Evolutionary conservation across 371 early-diverging fungal species (phyloP).

Genomic region (Lichtheimia ornata): DNA sequence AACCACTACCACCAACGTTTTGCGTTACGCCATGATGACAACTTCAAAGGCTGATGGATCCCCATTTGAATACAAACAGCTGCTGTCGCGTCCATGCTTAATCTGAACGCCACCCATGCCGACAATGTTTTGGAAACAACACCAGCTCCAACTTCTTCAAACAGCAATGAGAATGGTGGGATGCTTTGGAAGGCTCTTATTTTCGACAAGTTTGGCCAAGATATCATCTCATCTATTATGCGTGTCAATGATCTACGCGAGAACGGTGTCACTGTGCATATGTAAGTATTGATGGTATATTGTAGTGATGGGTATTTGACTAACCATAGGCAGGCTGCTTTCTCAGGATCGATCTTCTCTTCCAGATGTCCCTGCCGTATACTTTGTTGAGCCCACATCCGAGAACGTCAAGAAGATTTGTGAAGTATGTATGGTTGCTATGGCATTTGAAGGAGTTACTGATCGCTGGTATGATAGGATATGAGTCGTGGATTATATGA

Average conservation of each 20-base stretch:
- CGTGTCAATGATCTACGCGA: constrained; percentile 97
- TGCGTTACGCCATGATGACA: too few species aligned
- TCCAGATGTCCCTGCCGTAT: constrained; percentile 97
- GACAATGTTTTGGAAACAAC: constrained; percentile 11
- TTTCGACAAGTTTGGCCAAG: constrained; percentile 93
- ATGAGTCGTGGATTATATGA: constrained; percentile 90
- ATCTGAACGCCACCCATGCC: constrained; percentile 32
- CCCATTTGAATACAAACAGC: constrained; percentile 9
- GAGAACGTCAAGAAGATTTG: constrained; percentile 82
- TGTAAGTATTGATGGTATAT: constrained; percentile 53
- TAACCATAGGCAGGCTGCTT: constrained; percentile 55
- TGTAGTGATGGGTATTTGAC: neutral
- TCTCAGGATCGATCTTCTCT: constrained; percentile 83
- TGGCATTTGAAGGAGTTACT: neutral
- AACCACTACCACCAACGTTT: too few species aligned
- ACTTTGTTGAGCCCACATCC: constrained; percentile 92
- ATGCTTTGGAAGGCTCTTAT: constrained; percentile 96
- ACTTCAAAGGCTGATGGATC: too few species aligned
- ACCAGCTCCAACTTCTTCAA: constrained; percentile 2
- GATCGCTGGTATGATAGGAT: constrained; percentile 60
- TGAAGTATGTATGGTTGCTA: constrained; percentile 53
- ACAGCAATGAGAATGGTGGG: constrained; percentile 17
- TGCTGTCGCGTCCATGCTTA: constrained; percentile 60
- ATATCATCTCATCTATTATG: constrained; percentile 96
- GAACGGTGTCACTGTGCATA: constrained; percentile 97